Evolutionary conservation across 2,329 filamentous ascomycete species (phyloP).

Genomic region (Stachybotrys elegans): DNA sequence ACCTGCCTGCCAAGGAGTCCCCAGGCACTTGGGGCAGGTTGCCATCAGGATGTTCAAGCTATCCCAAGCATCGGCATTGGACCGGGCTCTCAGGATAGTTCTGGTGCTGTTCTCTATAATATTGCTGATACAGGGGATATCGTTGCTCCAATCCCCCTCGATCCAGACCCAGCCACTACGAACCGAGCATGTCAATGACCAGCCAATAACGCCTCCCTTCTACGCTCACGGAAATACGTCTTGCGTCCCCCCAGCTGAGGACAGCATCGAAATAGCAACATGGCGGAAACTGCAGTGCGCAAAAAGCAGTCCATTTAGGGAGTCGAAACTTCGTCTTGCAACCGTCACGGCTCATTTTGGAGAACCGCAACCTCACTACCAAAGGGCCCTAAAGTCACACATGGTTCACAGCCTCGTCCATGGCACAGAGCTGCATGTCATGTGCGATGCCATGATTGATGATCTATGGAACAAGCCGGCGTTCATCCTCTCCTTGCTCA

Average conservation of each 20-base stretch:
- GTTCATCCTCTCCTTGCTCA: constrained; percentile 2
- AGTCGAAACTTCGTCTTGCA: neutral
- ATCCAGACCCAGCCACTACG: neutral
- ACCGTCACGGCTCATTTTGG: constrained; percentile 3
- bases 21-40: too few relatives aligned
- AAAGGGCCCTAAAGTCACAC: neutral
- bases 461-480: constrained; percentile 5
- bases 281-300: neutral
- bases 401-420: neutral
- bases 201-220: neutral
- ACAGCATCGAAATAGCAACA: neutral
- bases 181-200: neutral
- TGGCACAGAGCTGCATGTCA: constrained; percentile 1
- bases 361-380: neutral
- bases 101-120: neutral
- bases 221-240: neutral
- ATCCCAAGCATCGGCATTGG: neutral
- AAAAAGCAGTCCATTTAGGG: neutral
- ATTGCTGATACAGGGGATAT: neutral
- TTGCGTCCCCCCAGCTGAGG: neutral
- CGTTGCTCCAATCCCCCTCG: neutral
- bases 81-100: neutral
- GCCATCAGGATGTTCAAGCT: neutral
- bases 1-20: too few relatives aligned
- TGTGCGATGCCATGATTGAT: neutral